Percentiles rank a stretch among this genome's conserved stretches.
phyloP scores from a whole-genome alignment of 2,329 filamentous ascomycete genomes.

The Orbilia brochopaga region DNA sequence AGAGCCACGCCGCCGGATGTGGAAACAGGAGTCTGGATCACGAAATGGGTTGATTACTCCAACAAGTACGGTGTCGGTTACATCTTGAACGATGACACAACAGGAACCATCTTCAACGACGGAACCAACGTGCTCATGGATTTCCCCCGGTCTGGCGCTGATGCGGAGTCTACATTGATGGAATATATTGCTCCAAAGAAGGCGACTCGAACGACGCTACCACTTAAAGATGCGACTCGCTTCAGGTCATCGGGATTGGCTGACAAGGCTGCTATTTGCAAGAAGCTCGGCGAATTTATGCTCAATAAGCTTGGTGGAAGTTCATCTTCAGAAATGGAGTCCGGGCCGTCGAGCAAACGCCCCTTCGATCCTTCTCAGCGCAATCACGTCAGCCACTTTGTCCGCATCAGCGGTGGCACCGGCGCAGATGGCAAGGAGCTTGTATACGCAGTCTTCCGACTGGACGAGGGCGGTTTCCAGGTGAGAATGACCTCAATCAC shows the following conservation, averaged over 20 bases:
- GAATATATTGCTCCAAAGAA: constrained; percentile 43
- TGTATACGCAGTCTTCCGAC: constrained; percentile 58
- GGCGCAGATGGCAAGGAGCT: constrained; percentile 49
- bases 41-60: constrained; percentile 86
- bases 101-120: constrained; percentile 69
- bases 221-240: constrained; percentile 52
- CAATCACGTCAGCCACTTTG: constrained; percentile 54
- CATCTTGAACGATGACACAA: constrained; percentile 79
- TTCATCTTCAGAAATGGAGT: constrained; percentile 44
- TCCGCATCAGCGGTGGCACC: constrained; percentile 33
- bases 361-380: constrained; percentile 23
- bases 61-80: constrained; percentile 86
- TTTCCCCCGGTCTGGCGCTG: constrained; percentile 49
- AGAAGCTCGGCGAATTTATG: constrained; percentile 78
- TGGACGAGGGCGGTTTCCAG: constrained; percentile 78
- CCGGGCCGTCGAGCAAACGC: constrained; percentile 33
- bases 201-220: constrained; percentile 35
- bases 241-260: constrained; percentile 50
- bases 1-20: constrained; percentile 47
- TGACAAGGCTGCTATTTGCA: constrained; percentile 63
- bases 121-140: constrained; percentile 56
- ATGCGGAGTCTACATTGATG: constrained; percentile 27
- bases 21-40: constrained; percentile 53
- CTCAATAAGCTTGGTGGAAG: constrained; percentile 56
- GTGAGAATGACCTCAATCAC: constrained; percentile 59